Evolutionary conservation across 257 asterid genomes (phyloP).

Genomic region (Fraxinus excelsior): DNA sequence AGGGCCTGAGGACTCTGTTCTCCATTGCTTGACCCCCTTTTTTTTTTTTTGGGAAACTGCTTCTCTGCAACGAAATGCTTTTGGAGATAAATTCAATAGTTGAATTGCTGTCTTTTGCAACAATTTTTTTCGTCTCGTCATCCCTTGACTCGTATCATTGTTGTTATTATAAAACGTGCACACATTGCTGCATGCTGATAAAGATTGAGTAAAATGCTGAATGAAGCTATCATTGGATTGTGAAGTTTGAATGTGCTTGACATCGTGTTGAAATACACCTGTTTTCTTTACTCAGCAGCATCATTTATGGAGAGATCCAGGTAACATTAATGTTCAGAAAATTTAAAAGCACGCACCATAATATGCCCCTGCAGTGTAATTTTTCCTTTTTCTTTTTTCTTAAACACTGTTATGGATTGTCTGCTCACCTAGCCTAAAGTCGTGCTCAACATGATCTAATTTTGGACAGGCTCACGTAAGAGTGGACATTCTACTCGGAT

Average conservation of each 20-base stretch:
- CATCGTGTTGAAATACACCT: not conserved
- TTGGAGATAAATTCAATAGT: not conserved
- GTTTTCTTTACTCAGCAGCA: no score
- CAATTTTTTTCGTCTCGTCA: not conserved
- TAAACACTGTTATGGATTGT: no score
- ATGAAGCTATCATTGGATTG: not conserved
- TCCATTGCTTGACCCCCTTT: not conserved
- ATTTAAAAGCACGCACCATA: no score
- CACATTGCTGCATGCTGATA: not conserved
- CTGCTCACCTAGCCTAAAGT: no score
- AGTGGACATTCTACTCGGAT: no score
- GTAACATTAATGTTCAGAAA: no score
- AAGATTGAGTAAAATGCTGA: not conserved
- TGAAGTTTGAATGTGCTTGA: not conserved
- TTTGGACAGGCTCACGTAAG: no score
- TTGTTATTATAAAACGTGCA: no score
- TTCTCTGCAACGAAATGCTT: not conserved
- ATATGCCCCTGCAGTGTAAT: no score
- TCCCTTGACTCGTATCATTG: not conserved
- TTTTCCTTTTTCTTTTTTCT: no score
- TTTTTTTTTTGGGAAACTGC: not conserved
- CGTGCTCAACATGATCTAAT: no score
- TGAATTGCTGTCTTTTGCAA: not conserved
- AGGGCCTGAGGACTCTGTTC: constrained; percentile 2
- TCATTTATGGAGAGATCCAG: no score